Percentiles rank a stretch among this genome's conserved stretches.
Evolutionary conservation across 352 stramenopile genomes (phyloP).

Genomic region (Phytophthora tubulina): DNA sequence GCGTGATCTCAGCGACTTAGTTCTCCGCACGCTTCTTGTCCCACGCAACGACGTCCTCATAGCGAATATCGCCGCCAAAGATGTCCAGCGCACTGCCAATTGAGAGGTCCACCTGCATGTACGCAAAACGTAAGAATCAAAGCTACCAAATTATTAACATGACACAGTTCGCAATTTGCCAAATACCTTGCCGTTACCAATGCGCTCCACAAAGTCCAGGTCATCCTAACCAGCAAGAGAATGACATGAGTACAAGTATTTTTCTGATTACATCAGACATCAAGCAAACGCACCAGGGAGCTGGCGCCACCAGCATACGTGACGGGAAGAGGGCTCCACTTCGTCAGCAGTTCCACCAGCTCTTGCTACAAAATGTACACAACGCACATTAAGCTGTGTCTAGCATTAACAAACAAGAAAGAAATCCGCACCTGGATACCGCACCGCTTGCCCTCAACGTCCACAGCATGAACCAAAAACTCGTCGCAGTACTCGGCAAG

Average conservation of each 20-base stretch:
- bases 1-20: slow-evolving; percentile 3
- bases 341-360: slow-evolving; percentile 93
- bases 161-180: background rate
- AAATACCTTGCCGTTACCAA: slow-evolving; percentile 90
- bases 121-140: background rate
- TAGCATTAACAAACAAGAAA: background rate
- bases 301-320: slow-evolving; percentile 97
- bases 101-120: slow-evolving; percentile 94
- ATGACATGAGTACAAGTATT: background rate
- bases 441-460: slow-evolving; percentile 97
- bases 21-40: slow-evolving; percentile 54
- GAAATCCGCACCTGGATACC: slow-evolving; percentile 88
- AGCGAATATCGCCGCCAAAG: slow-evolving; percentile 95
- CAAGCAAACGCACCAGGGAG: slow-evolving; percentile 69
- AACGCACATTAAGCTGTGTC: background rate
- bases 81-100: slow-evolving; percentile 98
- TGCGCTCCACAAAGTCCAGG: slow-evolving; percentile 93
- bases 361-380: slow-evolving; percentile 80
- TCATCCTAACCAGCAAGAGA: slow-evolving; percentile 77
- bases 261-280: background rate
- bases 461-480: slow-evolving; percentile 98
- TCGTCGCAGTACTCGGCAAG: slow-evolving; percentile 96
- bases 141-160: background rate
- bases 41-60: slow-evolving; percentile 95
- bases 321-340: slow-evolving; percentile 94